Evolutionary conservation across 345 rosid genomes (phyloP).

Genomic region (Atalantia buxifolia): DNA sequence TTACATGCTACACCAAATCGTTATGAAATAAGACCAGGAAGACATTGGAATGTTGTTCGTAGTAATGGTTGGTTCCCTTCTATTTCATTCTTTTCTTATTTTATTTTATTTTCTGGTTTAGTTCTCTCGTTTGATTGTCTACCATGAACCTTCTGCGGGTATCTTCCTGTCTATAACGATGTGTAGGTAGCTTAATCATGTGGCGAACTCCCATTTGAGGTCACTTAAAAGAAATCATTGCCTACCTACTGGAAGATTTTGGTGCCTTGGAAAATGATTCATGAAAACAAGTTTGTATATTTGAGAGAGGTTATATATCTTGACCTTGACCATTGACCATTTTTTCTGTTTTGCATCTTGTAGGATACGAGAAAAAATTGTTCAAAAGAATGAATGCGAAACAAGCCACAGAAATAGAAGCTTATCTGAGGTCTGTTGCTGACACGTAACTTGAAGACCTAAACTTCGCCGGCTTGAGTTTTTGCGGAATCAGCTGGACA

Average conservation of each 20-base stretch:
- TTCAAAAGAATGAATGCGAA: conserved; percentile 64
- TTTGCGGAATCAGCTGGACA: too few relatives aligned
- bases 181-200: background rate
- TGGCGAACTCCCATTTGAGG: background rate
- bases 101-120: background rate
- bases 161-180: too few relatives aligned
- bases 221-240: background rate
- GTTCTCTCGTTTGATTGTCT: too few relatives aligned
- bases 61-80: conserved; percentile 59
- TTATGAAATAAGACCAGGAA: conserved; percentile 85
- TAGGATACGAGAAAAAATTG: conserved; percentile 65
- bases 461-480: too few relatives aligned
- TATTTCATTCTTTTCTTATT: background rate
- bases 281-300: too few relatives aligned
- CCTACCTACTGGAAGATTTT: too few relatives aligned
- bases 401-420: conserved; percentile 79
- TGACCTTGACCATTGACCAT: background rate
- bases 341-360: conserved; percentile 5
- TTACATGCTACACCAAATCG: conserved; percentile 75
- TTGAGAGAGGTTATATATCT: background rate
- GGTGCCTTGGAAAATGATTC: background rate
- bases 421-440: conserved; percentile 87
- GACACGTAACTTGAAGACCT: conserved; percentile 46
- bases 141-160: too few relatives aligned
- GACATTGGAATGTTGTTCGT: conserved; percentile 98